Conservation (phyloP, 495 filamentous ascomycete species). For the Tuber microsphaerosporum region DNA sequence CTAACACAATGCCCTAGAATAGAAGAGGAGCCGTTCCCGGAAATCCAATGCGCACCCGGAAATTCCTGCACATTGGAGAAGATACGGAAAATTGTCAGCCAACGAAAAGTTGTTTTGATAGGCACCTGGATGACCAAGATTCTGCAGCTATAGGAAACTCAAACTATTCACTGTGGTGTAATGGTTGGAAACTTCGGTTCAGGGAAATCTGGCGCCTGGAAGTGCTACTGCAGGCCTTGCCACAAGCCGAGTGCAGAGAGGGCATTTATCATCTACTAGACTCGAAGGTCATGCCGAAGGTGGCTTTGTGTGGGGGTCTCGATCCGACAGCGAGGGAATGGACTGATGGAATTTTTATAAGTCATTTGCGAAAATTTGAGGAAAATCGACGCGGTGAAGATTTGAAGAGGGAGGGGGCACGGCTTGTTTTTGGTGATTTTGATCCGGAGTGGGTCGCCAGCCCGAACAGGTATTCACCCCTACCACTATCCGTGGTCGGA, state of each 20-base stretch:
- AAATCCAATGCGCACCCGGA: no score
- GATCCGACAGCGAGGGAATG: slow-evolving; percentile 96
- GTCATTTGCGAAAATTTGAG: slow-evolving; percentile 88
- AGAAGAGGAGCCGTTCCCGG: no score
- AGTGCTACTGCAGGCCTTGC: slow-evolving; percentile 84
- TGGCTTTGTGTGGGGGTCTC: slow-evolving; percentile 85
- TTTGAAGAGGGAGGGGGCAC: slow-evolving; percentile 49
- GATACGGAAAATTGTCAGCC: no score
- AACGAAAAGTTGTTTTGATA: no score
- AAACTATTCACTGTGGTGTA: no score
- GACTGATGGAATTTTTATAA: slow-evolving; percentile 97
- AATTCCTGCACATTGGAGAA: no score
- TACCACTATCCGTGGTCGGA: background rate
- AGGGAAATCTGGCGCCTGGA: slow-evolving; percentile 95
- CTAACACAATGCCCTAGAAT: no score
- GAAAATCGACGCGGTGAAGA: slow-evolving; percentile 24
- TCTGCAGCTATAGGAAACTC: no score
- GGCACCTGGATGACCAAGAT: no score
- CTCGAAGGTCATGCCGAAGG: slow-evolving; percentile 99
- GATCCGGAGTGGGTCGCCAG: slow-evolving; percentile 99
- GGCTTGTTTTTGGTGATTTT: slow-evolving; percentile 98
- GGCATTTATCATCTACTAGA: slow-evolving; percentile 96
- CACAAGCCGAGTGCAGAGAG: slow-evolving; percentile 79
- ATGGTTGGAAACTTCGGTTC: no score
- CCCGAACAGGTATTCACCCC: no score